Conservation (phyloP, 805 yeast species). For the Dipodascus albidus region DNA sequence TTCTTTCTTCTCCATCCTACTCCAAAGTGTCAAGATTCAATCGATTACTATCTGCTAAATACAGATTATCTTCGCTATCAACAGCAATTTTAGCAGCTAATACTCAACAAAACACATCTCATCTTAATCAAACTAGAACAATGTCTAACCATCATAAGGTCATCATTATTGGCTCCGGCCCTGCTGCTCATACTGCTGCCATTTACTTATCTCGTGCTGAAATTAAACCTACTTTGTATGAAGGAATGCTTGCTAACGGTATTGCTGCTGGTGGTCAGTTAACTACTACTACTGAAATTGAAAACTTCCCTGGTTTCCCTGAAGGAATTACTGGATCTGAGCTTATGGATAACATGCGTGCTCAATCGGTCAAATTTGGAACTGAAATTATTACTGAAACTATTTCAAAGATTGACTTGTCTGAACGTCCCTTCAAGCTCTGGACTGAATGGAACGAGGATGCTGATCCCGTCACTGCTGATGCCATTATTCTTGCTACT, state of each 20-base stretch:
- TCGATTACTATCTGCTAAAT: background rate
- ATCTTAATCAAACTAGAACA: constrained; percentile 5
- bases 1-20: background rate
- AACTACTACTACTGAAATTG: constrained; percentile 97
- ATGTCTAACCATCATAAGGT: constrained; percentile 20
- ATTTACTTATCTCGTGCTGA: constrained; percentile 95
- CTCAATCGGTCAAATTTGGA: constrained; percentile 80
- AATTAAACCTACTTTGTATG: constrained; percentile 84
- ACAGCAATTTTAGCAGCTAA: background rate
- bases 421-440: constrained; percentile 83
- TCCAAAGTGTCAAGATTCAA: background rate
- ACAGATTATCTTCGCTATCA: constrained; percentile 1
- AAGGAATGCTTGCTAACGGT: constrained; percentile 96
- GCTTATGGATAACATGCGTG: constrained; percentile 90
- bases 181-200: constrained; percentile 99
- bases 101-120: constrained; percentile 1
- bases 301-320: constrained; percentile 99
- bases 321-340: constrained; percentile 77
- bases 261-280: constrained; percentile 98
- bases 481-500: constrained; percentile 86
- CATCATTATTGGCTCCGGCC: constrained; percentile 72
- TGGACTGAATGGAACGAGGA: constrained; percentile 97
- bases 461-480: constrained; percentile 81
- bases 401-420: constrained; percentile 80
- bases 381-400: constrained; percentile 94